Conservation (phyloP, 208 protist genomes). For the Willaertia magna region DNA sequence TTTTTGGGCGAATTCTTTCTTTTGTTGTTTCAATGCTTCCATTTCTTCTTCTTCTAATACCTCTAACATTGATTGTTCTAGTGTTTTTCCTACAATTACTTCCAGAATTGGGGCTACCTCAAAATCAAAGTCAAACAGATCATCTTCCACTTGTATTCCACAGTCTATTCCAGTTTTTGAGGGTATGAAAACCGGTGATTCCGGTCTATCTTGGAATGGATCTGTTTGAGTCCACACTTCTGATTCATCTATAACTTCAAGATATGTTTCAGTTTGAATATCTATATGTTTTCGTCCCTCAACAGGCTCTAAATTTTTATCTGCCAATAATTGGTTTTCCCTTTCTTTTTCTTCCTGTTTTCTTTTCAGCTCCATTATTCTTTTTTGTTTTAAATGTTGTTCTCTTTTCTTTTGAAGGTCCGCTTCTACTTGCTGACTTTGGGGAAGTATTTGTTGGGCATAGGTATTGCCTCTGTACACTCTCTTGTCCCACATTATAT, state of each 20-base stretch:
- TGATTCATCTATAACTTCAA: conserved; percentile 78
- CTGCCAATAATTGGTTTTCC: conserved; percentile 39
- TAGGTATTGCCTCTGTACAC: conserved; percentile 87
- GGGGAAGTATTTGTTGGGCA: conserved; percentile 62
- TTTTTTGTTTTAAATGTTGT: conserved; percentile 45
- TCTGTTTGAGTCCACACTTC: conserved; percentile 84
- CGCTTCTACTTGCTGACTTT: conserved; percentile 46
- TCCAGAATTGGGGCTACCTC: conserved; percentile 88
- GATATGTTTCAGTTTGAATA: conserved; percentile 87
- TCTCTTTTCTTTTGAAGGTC: conserved; percentile 49
- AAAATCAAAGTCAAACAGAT: conserved; percentile 92
- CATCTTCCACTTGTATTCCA: conserved; percentile 88
- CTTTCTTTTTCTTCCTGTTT: conserved; percentile 35
- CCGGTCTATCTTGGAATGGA: conserved; percentile 79
- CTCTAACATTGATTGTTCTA: conserved; percentile 92
- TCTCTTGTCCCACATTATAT: conserved; percentile 86
- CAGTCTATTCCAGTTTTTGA: conserved; percentile 77
- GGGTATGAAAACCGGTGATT: conserved; percentile 79
- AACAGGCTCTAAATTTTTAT: conserved; percentile 62
- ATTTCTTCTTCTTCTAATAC: conserved; percentile 95
- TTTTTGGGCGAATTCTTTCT: conserved; percentile 83
- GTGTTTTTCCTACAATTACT: conserved; percentile 88
- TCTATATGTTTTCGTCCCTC: conserved; percentile 69
- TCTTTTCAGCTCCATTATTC: conserved; percentile 42
- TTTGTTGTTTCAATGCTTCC: conserved; percentile 68